Conservation (phyloP, 768 basidiomycete species). For the Termitomyces sp. region DNA sequence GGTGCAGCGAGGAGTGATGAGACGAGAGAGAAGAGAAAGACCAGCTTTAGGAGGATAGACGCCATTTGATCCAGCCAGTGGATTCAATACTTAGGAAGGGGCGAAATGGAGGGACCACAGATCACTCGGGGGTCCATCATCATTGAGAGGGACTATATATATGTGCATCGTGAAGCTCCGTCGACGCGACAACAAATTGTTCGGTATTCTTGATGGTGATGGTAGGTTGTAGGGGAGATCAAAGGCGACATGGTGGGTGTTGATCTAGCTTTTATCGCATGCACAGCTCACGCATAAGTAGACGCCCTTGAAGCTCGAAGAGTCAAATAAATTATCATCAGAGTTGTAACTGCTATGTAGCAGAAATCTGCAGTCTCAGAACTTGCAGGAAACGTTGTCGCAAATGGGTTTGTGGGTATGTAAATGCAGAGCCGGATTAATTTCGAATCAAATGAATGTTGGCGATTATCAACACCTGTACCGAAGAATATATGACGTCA, state of each 20-base stretch:
- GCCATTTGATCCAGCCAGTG: constrained; percentile 19
- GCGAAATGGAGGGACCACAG: constrained; percentile 16
- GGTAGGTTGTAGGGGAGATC: background rate
- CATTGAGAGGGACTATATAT: background rate
- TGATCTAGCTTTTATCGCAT: background rate
- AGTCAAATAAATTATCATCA: background rate
- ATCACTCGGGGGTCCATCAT: constrained; percentile 11
- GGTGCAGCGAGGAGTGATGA: constrained; percentile 11
- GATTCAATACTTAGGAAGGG: constrained; percentile 1
- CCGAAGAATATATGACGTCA: background rate
- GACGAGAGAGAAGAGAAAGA: constrained; percentile 10
- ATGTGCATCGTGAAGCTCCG: background rate
- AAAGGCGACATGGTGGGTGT: background rate
- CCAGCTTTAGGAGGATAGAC: constrained; percentile 13
- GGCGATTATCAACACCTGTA: background rate
- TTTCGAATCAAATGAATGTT: background rate
- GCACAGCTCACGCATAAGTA: background rate
- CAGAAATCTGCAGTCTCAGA: background rate
- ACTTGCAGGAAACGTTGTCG: too few species aligned
- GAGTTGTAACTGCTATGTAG: background rate
- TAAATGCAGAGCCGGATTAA: background rate
- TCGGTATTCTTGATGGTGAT: constrained; percentile 9
- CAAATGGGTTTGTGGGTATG: background rate
- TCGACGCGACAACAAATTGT: background rate
- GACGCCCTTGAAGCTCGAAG: background rate